Evolutionary conservation across 2,329 filamentous ascomycete genomes (phyloP).

Genomic region (Geosmithia putterillii): DNA sequence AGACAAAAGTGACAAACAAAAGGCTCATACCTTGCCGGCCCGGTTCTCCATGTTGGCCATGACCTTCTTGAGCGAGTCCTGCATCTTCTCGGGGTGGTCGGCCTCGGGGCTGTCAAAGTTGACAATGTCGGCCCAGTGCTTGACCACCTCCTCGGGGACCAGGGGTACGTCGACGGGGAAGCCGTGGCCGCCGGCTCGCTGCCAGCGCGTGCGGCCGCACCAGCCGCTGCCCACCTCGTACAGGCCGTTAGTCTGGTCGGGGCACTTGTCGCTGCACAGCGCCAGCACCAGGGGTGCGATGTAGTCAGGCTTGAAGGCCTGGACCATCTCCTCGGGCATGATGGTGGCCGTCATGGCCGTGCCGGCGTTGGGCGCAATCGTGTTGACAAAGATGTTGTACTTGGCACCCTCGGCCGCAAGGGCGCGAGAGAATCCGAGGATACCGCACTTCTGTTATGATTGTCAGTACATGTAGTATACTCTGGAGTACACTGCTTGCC

Average conservation of each 20-base stretch:
- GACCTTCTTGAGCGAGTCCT: slow-evolving; percentile 65
- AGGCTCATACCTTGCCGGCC: slow-evolving; percentile 48
- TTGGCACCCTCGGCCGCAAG: slow-evolving; percentile 88
- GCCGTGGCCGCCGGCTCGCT: slow-evolving; percentile 75
- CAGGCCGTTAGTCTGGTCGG: slow-evolving; percentile 71
- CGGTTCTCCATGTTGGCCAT: slow-evolving; percentile 78
- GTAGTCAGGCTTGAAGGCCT: slow-evolving; percentile 98
- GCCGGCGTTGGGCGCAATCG: slow-evolving; percentile 92
- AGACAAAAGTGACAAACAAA: neutral
- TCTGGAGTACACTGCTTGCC: neutral
- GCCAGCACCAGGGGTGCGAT: slow-evolving; percentile 87
- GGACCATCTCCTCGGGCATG: slow-evolving; percentile 92
- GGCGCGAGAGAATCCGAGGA: slow-evolving; percentile 88
- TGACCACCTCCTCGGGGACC: slow-evolving; percentile 72
- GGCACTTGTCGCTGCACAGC: slow-evolving; percentile 75
- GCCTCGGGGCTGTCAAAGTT: slow-evolving; percentile 81
- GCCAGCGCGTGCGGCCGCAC: slow-evolving; percentile 87
- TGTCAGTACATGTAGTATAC: slow-evolving; percentile 7
- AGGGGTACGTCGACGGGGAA: slow-evolving; percentile 81
- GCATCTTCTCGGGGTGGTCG: slow-evolving; percentile 71
- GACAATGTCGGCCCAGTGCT: slow-evolving; percentile 65
- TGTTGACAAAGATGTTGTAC: slow-evolving; percentile 98
- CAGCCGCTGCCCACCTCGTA: slow-evolving; percentile 95
- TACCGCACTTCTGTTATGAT: slow-evolving; percentile 63
- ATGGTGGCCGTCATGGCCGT: slow-evolving; percentile 91